A percentile compares a stretch with the other conserved stretches of the same genome.
phyloP scores from a whole-genome alignment of 2,329 filamentous ascomycete species.

The Mycosphaerelloides madeirae region DNA sequence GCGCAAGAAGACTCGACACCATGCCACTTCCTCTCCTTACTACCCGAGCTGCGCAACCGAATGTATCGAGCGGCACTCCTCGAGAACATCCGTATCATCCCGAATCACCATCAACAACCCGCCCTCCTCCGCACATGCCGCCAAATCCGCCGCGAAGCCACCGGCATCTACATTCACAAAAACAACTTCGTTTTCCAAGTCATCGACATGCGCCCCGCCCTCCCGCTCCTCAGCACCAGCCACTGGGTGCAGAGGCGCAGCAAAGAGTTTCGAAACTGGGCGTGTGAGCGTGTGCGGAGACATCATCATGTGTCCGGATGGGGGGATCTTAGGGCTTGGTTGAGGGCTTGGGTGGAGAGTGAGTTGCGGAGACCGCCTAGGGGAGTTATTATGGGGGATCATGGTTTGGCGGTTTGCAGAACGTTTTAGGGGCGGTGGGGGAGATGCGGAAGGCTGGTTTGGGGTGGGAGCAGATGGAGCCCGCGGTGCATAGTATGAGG shows the following conservation, averaged over 20 bases:
- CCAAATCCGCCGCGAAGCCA: slow-evolving; percentile 39
- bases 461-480: too few species aligned
- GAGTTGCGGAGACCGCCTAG: background rate
- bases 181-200: slow-evolving; percentile 35
- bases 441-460: too few species aligned
- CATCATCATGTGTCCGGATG: background rate
- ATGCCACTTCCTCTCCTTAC: slow-evolving; percentile 27
- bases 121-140: slow-evolving; percentile 43
- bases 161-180: slow-evolving; percentile 43
- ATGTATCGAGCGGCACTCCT: slow-evolving; percentile 40
- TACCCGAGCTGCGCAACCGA: slow-evolving; percentile 41
- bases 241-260: background rate
- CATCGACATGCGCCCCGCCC: background rate
- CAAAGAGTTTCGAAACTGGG: background rate
- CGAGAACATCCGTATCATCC: slow-evolving; percentile 30
- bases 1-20: too few species aligned
- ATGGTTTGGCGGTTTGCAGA: too few species aligned
- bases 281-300: background rate
- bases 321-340: background rate
- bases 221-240: background rate
- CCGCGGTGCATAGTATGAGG: too few species aligned
- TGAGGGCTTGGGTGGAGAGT: background rate
- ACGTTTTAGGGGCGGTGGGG: too few species aligned
- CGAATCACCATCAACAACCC: slow-evolving; percentile 30
- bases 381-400: too few species aligned